Evolutionary conservation across 768 basidiomycete species (phyloP).

Genomic region (Tubosaeta sp.): DNA sequence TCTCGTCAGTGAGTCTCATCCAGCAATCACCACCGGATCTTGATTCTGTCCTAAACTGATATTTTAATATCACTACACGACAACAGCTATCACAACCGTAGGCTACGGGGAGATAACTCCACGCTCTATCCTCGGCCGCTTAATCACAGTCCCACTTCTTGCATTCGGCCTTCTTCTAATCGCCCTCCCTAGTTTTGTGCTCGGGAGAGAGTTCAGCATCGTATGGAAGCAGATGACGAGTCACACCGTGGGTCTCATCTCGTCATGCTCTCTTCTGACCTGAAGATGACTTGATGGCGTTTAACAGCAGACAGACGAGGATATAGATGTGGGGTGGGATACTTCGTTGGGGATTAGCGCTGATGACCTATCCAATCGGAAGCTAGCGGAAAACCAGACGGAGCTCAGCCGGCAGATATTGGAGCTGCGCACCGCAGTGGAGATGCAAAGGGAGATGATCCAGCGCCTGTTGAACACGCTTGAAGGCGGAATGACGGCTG

Average conservation of each 20-base stretch:
- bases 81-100: slow-evolving; percentile 76
- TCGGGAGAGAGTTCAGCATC: slow-evolving; percentile 85
- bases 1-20: slow-evolving; percentile 64
- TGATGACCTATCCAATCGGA: slow-evolving; percentile 52
- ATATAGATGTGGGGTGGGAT: not conserved
- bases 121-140: slow-evolving; percentile 78
- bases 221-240: slow-evolving; percentile 83
- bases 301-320: slow-evolving; percentile 2
- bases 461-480: slow-evolving; percentile 18
- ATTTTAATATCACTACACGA: not conserved
- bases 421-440: slow-evolving; percentile 52
- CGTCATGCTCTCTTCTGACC: not conserved
- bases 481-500: slow-evolving; percentile 1
- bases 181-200: slow-evolving; percentile 87
- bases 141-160: slow-evolving; percentile 82
- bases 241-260: slow-evolving; percentile 34
- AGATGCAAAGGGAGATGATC: slow-evolving; percentile 55
- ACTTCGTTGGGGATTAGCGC: slow-evolving; percentile 9
- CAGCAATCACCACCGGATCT: too few relatives aligned
- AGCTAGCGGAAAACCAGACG: slow-evolving; percentile 61
- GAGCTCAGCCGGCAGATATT: slow-evolving; percentile 63
- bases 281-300: not conserved
- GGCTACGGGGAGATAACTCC: slow-evolving; percentile 93
- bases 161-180: slow-evolving; percentile 85
- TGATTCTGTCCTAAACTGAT: not conserved